phyloP scores from a whole-genome alignment of 1,284 basidiomycete species.

The Papiliotrema terrestris region DNA sequence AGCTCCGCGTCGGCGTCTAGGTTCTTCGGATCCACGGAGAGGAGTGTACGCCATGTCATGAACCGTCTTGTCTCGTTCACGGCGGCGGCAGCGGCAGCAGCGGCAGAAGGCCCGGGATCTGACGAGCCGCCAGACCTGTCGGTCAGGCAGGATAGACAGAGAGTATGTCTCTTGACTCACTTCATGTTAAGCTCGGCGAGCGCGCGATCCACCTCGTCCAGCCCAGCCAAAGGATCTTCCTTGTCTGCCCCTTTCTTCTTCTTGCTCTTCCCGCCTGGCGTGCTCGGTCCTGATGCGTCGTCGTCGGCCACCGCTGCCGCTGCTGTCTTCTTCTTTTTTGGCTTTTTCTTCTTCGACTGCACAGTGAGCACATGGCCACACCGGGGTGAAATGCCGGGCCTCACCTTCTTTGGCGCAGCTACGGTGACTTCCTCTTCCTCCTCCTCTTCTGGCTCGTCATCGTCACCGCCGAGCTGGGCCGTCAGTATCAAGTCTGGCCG shows the following conservation, averaged over 20 bases:
- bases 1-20: conserved; percentile 85
- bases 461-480: conserved; percentile 21
- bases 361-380: not conserved
- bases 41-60: conserved; percentile 52
- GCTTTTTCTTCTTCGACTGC: conserved; percentile 49
- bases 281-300: conserved; percentile 1
- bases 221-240: conserved; percentile 25
- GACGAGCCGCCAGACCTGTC: conserved; percentile 26
- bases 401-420: conserved; percentile 35
- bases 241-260: conserved; percentile 56
- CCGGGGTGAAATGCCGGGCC: not conserved
- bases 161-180: conserved; percentile 50
- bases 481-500: conserved; percentile 21
- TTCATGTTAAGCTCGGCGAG: conserved; percentile 75
- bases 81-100: not conserved
- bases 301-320: conserved; percentile 3
- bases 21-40: conserved; percentile 70
- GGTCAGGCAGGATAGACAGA: not conserved
- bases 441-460: conserved; percentile 23
- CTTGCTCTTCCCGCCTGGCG: conserved; percentile 49
- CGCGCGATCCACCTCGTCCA: conserved; percentile 78
- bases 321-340: conserved; percentile 41
- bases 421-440: conserved; percentile 24
- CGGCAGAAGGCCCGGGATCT: not conserved
- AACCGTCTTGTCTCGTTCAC: conserved; percentile 4